A percentile compares a stretch with the other conserved stretches of the same genome.
These are phyloP conservation scores for Tricholoma saponaceum DNA, from an alignment of 768 basidiomycete genomes.

Conservation along the genomic window DNA sequence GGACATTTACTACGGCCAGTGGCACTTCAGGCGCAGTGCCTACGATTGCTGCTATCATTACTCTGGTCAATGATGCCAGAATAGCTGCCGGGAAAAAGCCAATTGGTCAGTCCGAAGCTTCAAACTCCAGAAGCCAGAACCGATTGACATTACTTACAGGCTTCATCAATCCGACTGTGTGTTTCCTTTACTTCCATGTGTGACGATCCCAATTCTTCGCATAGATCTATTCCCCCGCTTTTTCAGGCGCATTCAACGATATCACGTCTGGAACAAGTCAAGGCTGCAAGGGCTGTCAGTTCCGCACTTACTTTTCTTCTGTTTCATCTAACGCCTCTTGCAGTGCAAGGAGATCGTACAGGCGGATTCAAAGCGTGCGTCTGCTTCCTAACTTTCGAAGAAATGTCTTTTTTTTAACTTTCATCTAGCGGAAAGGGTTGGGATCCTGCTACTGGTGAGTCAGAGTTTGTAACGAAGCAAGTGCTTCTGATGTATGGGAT, in stretches of 20 bases:
- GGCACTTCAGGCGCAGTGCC: slow-evolving; percentile 32
- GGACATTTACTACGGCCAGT: slow-evolving; percentile 19
- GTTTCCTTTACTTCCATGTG: slow-evolving; percentile 3
- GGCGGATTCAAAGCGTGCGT: slow-evolving; percentile 34
- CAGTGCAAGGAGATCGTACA: slow-evolving; percentile 29
- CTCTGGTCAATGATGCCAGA: slow-evolving; percentile 36
- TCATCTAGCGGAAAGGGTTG: slow-evolving; percentile 30
- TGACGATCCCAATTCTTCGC: not conserved
- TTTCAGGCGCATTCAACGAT: slow-evolving; percentile 35
- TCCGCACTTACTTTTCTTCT: not conserved
- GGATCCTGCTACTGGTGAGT: slow-evolving; percentile 40
- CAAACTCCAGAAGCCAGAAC: slow-evolving; percentile 18
- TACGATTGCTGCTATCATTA: slow-evolving; percentile 31
- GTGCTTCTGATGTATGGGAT: not conserved
- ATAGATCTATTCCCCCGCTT: slow-evolving; percentile 26
- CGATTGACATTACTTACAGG: slow-evolving; percentile 13
- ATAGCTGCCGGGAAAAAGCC: slow-evolving; percentile 31
- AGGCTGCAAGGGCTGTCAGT: slow-evolving; percentile 40
- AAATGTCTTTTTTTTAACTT: not conserved
- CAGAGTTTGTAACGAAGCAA: not conserved
- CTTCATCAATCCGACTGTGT: slow-evolving; percentile 42
- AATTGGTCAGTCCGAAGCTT: slow-evolving; percentile 16
- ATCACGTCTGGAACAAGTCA: slow-evolving; percentile 39
- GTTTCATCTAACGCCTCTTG: not conserved
- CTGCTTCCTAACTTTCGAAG: not conserved